phyloP scores from a whole-genome alignment of 2,329 filamentous ascomycete genomes.

The Diaporthe batatas region DNA sequence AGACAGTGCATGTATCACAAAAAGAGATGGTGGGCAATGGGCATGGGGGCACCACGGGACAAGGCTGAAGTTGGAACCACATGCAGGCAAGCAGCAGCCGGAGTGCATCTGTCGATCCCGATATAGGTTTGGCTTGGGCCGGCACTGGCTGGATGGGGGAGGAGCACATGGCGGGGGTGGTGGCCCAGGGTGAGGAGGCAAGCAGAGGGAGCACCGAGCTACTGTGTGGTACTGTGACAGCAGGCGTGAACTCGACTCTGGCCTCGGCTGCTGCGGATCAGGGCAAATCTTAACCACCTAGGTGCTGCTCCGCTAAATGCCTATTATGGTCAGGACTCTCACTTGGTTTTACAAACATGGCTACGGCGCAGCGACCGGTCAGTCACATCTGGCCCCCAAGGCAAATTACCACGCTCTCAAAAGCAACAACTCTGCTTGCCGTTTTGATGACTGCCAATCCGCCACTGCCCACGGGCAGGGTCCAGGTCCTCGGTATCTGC shows the following conservation, averaged over 20 bases:
- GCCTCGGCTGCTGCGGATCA: constrained; percentile 30
- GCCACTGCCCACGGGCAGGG: constrained; percentile 5
- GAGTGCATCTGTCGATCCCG: constrained; percentile 25
- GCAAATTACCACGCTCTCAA: background rate
- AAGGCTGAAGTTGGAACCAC: constrained; percentile 28
- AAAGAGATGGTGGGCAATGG: background rate
- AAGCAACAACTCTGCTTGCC: constrained; percentile 1
- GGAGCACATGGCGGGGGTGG: too few relatives aligned
- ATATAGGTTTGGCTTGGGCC: constrained; percentile 8
- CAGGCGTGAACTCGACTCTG: background rate
- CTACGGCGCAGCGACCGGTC: background rate
- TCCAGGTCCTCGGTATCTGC: constrained; percentile 24
- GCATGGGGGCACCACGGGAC: constrained; percentile 21
- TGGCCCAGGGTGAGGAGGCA: too few relatives aligned
- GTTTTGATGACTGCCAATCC: background rate
- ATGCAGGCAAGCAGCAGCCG: background rate
- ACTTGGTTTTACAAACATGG: background rate
- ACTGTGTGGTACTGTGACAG: background rate
- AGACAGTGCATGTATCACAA: constrained; percentile 12
- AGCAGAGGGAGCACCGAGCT: background rate
- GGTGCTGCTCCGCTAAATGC: constrained; percentile 11
- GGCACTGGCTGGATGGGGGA: background rate
- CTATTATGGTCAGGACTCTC: background rate
- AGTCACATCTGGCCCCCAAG: background rate
- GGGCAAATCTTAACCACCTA: constrained; percentile 15